phyloP scores from a whole-genome alignment of 768 basidiomycete genomes.

The Naganishia vaughanmartiniae region DNA sequence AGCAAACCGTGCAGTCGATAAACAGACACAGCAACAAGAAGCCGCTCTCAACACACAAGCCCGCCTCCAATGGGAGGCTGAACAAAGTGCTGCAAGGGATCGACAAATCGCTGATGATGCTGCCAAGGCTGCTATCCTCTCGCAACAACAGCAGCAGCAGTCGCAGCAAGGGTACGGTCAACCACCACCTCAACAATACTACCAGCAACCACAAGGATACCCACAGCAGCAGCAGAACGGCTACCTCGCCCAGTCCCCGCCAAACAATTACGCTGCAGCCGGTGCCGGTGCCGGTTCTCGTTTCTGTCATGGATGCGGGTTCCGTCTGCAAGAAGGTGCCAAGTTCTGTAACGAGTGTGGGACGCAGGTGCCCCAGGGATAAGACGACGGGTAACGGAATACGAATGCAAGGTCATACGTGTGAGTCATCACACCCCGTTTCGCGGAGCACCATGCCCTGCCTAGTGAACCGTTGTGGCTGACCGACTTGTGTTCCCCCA shows the following conservation, averaged over 20 bases:
- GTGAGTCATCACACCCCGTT: too few relatives aligned
- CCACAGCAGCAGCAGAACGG: neutral
- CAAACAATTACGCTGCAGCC: neutral
- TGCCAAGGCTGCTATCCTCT: neutral
- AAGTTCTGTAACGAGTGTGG: neutral
- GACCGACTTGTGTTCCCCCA: too few relatives aligned
- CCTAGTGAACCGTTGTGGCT: too few relatives aligned
- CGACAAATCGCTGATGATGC: conserved; percentile 9
- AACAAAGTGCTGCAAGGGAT: conserved; percentile 14
- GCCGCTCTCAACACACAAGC: conserved; percentile 11
- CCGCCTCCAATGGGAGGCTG: neutral
- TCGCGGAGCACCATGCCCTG: too few relatives aligned
- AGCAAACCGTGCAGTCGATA: neutral
- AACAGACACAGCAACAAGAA: conserved; percentile 4
- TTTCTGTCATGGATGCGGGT: too few relatives aligned
- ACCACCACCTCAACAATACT: neutral
- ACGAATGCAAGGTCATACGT: too few relatives aligned
- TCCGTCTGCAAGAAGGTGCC: neutral
- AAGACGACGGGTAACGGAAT: too few relatives aligned
- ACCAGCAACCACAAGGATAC: neutral
- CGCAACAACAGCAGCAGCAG: neutral
- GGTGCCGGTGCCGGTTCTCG: neutral
- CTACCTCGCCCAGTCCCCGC: neutral
- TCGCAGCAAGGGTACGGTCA: neutral
- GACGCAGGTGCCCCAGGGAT: neutral